Percentiles rank a stretch among this genome's conserved stretches.
Evolutionary conservation across 768 basidiomycete genomes (phyloP).

Genomic region (Auricularia cornea): DNA sequence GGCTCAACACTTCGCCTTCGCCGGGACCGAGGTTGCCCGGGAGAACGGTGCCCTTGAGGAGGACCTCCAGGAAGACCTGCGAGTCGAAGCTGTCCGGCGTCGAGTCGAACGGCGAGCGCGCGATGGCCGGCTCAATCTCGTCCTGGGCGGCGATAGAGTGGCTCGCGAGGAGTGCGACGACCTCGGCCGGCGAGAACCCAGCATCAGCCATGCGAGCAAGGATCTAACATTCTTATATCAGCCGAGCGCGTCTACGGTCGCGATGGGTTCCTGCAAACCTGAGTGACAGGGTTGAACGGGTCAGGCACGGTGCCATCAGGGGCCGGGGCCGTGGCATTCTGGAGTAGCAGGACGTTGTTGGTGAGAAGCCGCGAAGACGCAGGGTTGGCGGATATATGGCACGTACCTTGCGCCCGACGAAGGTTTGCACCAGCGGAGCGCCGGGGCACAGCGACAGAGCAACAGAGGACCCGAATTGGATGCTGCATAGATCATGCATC

Average conservation of each 20-base stretch:
- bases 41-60: constrained; percentile 20
- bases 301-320: constrained; percentile 13
- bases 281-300: constrained; percentile 14
- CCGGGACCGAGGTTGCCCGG: constrained; percentile 25
- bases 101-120: constrained; percentile 19
- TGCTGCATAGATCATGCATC: constrained; percentile 5
- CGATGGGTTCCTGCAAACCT: not conserved
- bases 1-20: constrained; percentile 30
- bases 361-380: not conserved
- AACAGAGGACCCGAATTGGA: constrained; percentile 18
- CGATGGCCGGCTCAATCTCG: constrained; percentile 18
- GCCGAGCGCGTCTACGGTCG: not conserved
- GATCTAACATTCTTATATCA: constrained; percentile 9
- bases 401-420: constrained; percentile 12
- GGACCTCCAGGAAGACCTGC: constrained; percentile 18
- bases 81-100: constrained; percentile 14
- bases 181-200: constrained; percentile 17
- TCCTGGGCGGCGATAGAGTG: constrained; percentile 19
- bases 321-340: constrained; percentile 12
- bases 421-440: constrained; percentile 16
- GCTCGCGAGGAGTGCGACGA: constrained; percentile 18
- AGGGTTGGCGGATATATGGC: not conserved
- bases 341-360: not conserved
- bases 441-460: constrained; percentile 17
- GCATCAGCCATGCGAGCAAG: constrained; percentile 18